These are phyloP conservation scores for Nicotiana attenuata DNA, from an alignment of 257 asterid genomes.

Conservation along the genomic window DNA sequence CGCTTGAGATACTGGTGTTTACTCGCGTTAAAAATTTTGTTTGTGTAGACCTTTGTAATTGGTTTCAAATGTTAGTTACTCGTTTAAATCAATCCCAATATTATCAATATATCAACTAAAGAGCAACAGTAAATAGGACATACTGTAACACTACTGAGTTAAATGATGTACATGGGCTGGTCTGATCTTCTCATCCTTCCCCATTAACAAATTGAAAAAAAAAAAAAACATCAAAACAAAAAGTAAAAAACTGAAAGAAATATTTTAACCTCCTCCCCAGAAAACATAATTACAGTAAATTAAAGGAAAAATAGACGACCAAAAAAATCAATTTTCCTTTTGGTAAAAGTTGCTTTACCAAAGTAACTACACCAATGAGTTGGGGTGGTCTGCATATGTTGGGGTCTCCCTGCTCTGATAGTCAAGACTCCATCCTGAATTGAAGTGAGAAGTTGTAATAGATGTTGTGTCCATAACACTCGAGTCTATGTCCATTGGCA, in stretches of 20 bases:
- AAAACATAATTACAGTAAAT: constrained; percentile 7
- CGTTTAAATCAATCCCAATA: not conserved
- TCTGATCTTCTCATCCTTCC: not conserved
- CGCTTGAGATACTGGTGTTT: not conserved
- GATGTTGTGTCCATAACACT: constrained; percentile 23
- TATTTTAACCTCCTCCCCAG: not conserved
- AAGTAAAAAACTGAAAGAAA: not conserved
- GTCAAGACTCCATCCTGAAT: constrained; percentile 60
- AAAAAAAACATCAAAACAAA: not conserved
- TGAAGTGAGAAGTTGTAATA: constrained; percentile 34
- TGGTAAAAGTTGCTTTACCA: constrained; percentile 15
- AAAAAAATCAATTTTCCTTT: constrained; percentile 18
- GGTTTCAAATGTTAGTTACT: not conserved
- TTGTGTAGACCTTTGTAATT: not conserved
- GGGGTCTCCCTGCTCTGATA: constrained; percentile 48
- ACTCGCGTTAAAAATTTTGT: too few relatives aligned
- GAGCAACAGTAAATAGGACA: not conserved
- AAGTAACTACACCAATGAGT: constrained; percentile 49
- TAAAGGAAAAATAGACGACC: not conserved
- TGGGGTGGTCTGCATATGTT: constrained; percentile 19
- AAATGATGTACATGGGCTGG: not conserved
- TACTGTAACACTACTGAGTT: not conserved
- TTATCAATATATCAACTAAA: not conserved
- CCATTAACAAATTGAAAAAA: not conserved
- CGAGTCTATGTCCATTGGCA: constrained; percentile 31